Conservation (phyloP, 2,329 filamentous ascomycete genomes). For the Alternaria alternata region DNA sequence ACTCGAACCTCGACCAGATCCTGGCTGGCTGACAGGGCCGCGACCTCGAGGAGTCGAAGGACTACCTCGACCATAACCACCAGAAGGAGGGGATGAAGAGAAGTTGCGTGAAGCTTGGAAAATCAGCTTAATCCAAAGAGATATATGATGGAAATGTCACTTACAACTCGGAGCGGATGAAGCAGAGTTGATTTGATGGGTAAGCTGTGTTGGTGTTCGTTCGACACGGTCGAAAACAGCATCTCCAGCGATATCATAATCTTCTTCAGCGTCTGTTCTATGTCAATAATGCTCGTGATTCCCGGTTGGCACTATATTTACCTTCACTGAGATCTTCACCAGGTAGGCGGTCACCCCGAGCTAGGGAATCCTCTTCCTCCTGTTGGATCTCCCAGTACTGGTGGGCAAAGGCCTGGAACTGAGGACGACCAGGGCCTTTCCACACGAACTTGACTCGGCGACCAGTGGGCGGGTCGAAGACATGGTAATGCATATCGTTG, state of each 20-base stretch:
- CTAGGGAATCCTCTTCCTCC: background rate
- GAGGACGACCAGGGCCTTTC: background rate
- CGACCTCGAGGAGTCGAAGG: background rate
- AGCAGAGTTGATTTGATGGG: background rate
- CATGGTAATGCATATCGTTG: background rate
- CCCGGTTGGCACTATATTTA: too few relatives aligned
- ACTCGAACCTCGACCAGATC: background rate
- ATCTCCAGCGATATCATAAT: background rate
- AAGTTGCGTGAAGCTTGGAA: background rate
- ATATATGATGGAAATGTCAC: background rate
- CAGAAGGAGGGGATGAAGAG: background rate
- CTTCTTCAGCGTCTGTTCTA: background rate
- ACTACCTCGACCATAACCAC: background rate
- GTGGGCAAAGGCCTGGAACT: background rate
- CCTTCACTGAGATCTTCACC: conserved; percentile 1
- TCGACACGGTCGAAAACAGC: background rate
- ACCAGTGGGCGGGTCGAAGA: conserved; percentile 1
- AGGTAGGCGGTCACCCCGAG: background rate
- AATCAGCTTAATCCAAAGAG: background rate
- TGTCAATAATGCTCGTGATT: background rate
- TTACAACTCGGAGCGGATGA: background rate
- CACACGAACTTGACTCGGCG: background rate
- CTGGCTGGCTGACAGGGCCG: background rate
- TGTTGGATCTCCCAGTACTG: background rate
- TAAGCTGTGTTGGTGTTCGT: too few relatives aligned